phyloP scores from a whole-genome alignment of 164 flowering plant species.

The Umbilicus rupestris region DNA sequence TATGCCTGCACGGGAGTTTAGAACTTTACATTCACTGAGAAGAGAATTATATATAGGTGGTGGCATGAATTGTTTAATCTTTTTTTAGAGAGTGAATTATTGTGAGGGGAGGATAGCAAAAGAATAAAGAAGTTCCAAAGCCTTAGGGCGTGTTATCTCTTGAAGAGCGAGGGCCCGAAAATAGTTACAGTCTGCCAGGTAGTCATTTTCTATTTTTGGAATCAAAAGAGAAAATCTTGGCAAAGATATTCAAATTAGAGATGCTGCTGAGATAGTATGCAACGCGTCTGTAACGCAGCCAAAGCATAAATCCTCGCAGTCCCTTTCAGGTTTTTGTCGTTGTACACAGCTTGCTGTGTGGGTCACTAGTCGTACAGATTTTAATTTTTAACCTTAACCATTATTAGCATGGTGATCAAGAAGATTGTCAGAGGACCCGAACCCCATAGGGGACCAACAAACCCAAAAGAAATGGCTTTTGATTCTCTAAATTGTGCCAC shows the following conservation, averaged over 20 bases:
- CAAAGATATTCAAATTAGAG: constrained; percentile 3
- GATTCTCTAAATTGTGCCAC: constrained; percentile 1
- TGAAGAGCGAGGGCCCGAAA: too few species aligned
- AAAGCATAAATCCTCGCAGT: constrained; percentile 3
- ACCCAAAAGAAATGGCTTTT: constrained; percentile 5
- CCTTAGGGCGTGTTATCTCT: too few species aligned
- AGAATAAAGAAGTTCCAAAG: too few species aligned
- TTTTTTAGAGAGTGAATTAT: too few species aligned
- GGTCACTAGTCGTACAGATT: not conserved
- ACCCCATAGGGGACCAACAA: not conserved
- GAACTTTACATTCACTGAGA: too few species aligned
- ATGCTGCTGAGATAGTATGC: not conserved
- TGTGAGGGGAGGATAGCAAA: too few species aligned
- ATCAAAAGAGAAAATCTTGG: not conserved
- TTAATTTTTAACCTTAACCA: not conserved
- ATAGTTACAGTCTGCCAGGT: not conserved
- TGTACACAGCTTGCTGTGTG: constrained; percentile 2
- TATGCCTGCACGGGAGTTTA: too few species aligned
- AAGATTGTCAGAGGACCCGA: not conserved
- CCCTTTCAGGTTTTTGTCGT: not conserved
- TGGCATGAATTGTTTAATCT: too few species aligned
- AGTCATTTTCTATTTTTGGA: not conserved
- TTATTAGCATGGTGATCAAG: constrained; percentile 4
- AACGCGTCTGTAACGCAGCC: not conserved
- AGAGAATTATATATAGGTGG: too few species aligned